Base-by-base conservation (phyloP, 108 stramenopile genomes). In the Fragilaria radians region DNA sequence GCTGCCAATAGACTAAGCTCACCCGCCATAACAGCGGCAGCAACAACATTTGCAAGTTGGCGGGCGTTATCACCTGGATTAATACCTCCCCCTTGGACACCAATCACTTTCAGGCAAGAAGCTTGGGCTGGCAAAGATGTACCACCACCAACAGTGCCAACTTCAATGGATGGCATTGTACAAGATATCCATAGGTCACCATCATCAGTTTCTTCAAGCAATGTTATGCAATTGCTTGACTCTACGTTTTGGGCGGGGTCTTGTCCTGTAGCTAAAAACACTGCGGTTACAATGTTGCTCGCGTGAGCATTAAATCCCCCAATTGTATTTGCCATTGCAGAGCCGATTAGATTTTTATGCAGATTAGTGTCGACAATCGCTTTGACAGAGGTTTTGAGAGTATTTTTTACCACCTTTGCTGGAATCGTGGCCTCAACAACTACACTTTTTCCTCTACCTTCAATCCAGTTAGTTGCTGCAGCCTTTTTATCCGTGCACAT, bases 401-500 rank as follows among this genome's bases (percentile, higher is more conserved):
- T 91, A 22, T 72, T 69, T 59, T 67, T 62, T 5, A 99, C 95
- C 49, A 96, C 78, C 18, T 79, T 69, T 34, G 79, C 70, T 52
- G 96, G 88, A 65, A 99, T 87, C 51, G 74, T 71, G 14, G 90
- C 91, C 79, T 99, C 98, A 30, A 91, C 94, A 4, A 97, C 94
- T 50, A 99, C 95, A 32, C 73, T 75, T 76, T 99, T 99, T 48
- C 98, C 98, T 66, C 98, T 83, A 52, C 98, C 98, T 66, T 96
- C 82, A 53, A 97, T 80, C 98, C 98, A 99, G 79, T 99, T 99
- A 54, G 95, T 89, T 21, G 98, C 95, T 14, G 95, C 90, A 9
- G 98, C 93, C 76, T 99, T 99, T 67, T 99, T 99, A 76, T 99
- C 98, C 0, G 96, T 97, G 74, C 98, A 99, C 95, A 97, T 94